These are phyloP conservation scores for Neofusicoccum sp. DNA, from an alignment of 2,329 filamentous ascomycete genomes.

Conservation along the genomic window DNA sequence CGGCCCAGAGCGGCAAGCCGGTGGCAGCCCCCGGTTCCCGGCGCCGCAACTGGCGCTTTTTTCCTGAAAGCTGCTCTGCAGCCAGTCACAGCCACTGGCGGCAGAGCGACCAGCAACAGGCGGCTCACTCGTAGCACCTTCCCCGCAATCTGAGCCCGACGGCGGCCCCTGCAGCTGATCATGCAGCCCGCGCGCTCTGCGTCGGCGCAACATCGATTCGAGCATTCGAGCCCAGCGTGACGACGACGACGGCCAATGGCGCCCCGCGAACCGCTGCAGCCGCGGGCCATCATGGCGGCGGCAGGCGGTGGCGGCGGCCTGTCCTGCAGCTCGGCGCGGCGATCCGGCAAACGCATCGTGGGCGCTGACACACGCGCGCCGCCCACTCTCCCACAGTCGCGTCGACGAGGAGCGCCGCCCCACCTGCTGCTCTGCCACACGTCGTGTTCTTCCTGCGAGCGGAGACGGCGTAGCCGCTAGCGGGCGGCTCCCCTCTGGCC, in stretches of 20 bases:
- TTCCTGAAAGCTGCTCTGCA: background rate
- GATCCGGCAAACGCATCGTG: slow-evolving; percentile 4
- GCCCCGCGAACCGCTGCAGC: slow-evolving; percentile 23
- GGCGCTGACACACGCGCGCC: background rate
- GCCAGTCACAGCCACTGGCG: too few relatives aligned
- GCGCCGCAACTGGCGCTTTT: background rate
- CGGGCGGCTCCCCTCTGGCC: background rate
- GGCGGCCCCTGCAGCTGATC: slow-evolving; percentile 39
- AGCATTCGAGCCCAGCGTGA: too few relatives aligned
- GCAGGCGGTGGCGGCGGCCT: slow-evolving; percentile 18
- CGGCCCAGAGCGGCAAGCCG: background rate
- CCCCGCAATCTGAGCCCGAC: slow-evolving; percentile 37
- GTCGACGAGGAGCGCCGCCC: background rate
- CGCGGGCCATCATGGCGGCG: background rate
- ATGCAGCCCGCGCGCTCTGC: slow-evolving; percentile 34
- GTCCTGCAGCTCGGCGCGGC: slow-evolving; percentile 17
- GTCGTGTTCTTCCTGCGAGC: slow-evolving; percentile 15
- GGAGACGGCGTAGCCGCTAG: background rate
- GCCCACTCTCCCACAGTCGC: background rate
- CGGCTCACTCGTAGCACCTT: slow-evolving; percentile 21
- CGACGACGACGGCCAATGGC: slow-evolving; percentile 24
- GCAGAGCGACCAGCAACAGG: too few relatives aligned
- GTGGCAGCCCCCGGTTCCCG: background rate
- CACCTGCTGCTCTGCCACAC: slow-evolving; percentile 19
- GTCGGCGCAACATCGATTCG: slow-evolving; percentile 22